A percentile compares a stretch with the other conserved stretches of the same genome.
Evolutionary conservation across 495 filamentous ascomycete species (phyloP).

Genomic region (Aspergillus leporis): DNA sequence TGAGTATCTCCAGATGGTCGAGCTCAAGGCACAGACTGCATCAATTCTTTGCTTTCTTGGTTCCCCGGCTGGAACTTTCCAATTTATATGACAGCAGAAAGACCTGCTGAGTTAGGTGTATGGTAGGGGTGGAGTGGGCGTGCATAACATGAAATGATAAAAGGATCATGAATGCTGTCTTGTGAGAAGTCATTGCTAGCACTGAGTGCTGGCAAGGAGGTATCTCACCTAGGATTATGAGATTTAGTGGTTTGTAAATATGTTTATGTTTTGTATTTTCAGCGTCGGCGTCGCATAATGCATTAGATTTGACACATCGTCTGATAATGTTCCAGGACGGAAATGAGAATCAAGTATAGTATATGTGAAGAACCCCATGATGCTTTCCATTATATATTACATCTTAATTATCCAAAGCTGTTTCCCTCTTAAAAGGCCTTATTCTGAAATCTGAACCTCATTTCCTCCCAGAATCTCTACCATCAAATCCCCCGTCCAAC

Average conservation of each 20-base stretch:
- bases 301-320: slow-evolving; percentile 7
- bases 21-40: not conserved
- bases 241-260: slow-evolving; percentile 10
- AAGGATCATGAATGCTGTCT: slow-evolving; percentile 7
- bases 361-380: not conserved
- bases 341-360: not conserved
- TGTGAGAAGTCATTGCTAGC: slow-evolving; percentile 1
- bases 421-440: too few relatives aligned
- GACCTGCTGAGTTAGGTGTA: not conserved
- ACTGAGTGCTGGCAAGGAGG: not conserved
- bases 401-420: not conserved
- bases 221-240: not conserved
- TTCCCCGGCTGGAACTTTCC: slow-evolving; percentile 15
- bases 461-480: not conserved
- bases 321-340: not conserved
- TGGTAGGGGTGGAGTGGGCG: not conserved
- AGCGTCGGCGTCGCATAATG: slow-evolving; percentile 17
- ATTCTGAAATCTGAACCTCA: too few relatives aligned
- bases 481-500: not conserved
- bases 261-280: slow-evolving; percentile 8
- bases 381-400: not conserved
- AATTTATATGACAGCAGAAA: slow-evolving; percentile 5
- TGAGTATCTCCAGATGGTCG: not conserved
- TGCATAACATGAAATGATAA: slow-evolving; percentile 11
- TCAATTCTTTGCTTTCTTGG: slow-evolving; percentile 11